phyloP scores from a whole-genome alignment of 1,284 basidiomycete genomes.

The Serendipita sp. region DNA sequence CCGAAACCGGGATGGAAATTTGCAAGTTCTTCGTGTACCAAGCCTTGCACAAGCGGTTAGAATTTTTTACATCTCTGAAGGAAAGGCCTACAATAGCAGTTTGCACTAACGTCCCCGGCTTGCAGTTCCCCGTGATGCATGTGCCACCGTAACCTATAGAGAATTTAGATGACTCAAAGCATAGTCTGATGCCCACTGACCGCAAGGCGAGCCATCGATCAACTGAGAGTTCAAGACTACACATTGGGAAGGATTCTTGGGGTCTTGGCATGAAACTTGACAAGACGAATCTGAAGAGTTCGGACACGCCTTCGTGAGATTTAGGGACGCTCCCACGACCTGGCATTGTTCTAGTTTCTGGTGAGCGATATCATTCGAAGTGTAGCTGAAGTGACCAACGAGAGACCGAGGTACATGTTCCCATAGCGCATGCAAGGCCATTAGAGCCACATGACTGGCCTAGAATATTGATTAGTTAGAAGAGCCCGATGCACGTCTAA shows the following conservation, averaged over 20 bases:
- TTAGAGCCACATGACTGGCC: constrained; percentile 48
- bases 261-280: constrained; percentile 70
- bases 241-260: constrained; percentile 46
- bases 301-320: constrained; percentile 53
- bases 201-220: constrained; percentile 77
- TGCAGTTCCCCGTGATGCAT: constrained; percentile 53
- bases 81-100: constrained; percentile 39
- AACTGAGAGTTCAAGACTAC: constrained; percentile 62
- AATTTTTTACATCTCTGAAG: not conserved
- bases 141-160: constrained; percentile 51
- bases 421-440: constrained; percentile 65
- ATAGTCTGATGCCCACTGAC: constrained; percentile 25
- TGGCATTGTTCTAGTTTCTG: constrained; percentile 60
- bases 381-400: constrained; percentile 29
- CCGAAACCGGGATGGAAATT: constrained; percentile 66
- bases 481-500: not conserved
- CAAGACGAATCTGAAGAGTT: constrained; percentile 51
- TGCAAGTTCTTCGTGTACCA: constrained; percentile 69
- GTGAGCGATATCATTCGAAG: constrained; percentile 5
- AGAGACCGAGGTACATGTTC: constrained; percentile 66
- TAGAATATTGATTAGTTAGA: constrained; percentile 16
- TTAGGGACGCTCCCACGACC: constrained; percentile 53
- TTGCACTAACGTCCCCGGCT: constrained; percentile 46
- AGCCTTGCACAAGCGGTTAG: constrained; percentile 24
- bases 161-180: constrained; percentile 1